Percentiles rank a stretch among this genome's conserved stretches.
Evolutionary conservation across 2,329 filamentous ascomycete genomes (phyloP).

Genomic region (Cladophialophora yegresii): DNA sequence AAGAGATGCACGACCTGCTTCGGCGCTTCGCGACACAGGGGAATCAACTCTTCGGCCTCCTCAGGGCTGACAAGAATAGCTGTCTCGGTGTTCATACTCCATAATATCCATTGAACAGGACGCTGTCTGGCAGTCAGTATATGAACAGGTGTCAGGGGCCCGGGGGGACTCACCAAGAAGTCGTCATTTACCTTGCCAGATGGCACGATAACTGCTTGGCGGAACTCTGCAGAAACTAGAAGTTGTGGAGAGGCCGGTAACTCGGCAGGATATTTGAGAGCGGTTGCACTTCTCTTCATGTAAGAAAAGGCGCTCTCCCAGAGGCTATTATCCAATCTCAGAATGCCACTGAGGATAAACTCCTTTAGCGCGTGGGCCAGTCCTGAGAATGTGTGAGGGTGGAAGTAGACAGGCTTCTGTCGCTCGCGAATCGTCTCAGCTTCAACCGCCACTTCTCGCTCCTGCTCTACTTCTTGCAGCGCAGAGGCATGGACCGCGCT

Average conservation of each 20-base stretch:
- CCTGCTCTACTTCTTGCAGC: constrained; percentile 64
- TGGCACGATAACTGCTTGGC: constrained; percentile 45
- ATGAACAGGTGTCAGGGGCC: neutral
- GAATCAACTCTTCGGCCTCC: constrained; percentile 60
- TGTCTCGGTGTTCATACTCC: constrained; percentile 35
- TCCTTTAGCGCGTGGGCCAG: constrained; percentile 50
- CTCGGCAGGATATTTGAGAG: constrained; percentile 18
- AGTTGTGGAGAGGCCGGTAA: constrained; percentile 38
- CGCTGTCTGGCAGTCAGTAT: constrained; percentile 37
- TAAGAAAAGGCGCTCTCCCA: constrained; percentile 15
- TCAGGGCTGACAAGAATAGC: constrained; percentile 56
- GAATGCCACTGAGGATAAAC: constrained; percentile 43
- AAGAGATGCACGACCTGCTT: constrained; percentile 48
- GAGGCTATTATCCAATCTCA: neutral
- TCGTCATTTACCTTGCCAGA: constrained; percentile 41
- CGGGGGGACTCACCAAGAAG: constrained; percentile 44
- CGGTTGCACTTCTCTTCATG: constrained; percentile 40
- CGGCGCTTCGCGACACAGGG: constrained; percentile 42
- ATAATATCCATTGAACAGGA: constrained; percentile 58
- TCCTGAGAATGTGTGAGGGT: constrained; percentile 48
- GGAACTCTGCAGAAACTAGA: constrained; percentile 56
- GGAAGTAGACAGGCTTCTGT: constrained; percentile 50
- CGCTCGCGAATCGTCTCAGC: constrained; percentile 61
- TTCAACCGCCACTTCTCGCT: constrained; percentile 64
- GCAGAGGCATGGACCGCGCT: constrained; percentile 43